These are phyloP conservation scores for Mycena leptocephala DNA, from an alignment of 768 basidiomycete species.

Conservation along the genomic window DNA sequence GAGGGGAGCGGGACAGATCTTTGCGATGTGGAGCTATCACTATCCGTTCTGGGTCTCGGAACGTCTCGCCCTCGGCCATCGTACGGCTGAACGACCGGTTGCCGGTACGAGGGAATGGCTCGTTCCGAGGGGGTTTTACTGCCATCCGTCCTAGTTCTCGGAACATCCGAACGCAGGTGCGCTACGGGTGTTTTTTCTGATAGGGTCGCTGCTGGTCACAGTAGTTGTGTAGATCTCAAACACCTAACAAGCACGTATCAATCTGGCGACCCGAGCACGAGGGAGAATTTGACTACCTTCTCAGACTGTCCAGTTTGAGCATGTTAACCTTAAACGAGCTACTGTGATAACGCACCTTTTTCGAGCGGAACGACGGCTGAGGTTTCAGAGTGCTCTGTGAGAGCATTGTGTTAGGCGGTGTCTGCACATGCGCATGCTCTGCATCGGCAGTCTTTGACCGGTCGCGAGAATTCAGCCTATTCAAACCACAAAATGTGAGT, in stretches of 20 bases:
- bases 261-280: too few relatives aligned
- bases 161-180: not conserved
- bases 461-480: constrained; percentile 16
- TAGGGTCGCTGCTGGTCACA: not conserved
- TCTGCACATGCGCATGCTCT: not conserved
- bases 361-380: not conserved
- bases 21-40: not conserved
- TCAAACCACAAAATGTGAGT: not conserved
- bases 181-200: not conserved
- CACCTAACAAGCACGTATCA: not conserved
- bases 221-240: not conserved
- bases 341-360: not conserved
- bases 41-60: too few relatives aligned
- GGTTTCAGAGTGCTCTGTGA: not conserved
- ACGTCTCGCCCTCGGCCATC: too few relatives aligned
- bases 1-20: not conserved
- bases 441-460: not conserved
- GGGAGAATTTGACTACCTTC: not conserved
- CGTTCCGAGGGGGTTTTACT: too few relatives aligned
- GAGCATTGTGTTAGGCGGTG: not conserved
- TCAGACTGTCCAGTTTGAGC: not conserved
- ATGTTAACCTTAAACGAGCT: not conserved
- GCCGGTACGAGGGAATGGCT: too few relatives aligned
- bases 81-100: too few relatives aligned
- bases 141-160: too few relatives aligned